Base-by-base conservation (phyloP, 331 rosid species). In the Phaseolus coccineus region DNA sequence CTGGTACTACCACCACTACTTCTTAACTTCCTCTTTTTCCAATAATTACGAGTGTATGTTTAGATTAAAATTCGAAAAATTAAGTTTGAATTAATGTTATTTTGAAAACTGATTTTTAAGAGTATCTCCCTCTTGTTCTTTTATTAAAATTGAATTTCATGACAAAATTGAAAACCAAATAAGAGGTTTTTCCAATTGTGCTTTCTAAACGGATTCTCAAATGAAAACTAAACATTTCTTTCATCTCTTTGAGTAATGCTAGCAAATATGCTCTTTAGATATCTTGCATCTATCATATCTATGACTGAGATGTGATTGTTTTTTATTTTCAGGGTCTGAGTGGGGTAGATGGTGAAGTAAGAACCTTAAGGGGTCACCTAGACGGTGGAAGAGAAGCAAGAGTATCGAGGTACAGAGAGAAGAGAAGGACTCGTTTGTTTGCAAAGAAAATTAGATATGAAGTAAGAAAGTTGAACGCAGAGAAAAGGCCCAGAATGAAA, bases 401-500 rank as follows among this genome's bases (percentile, higher is more conserved):
- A 80, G 98, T 93, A 1, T 93, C 88, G 0, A 90, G 98, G 74
- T 93, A 93, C 75, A 91, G 95, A 84, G 95, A 93, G 71, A 93
- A 93, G 84, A 81, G 97, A 76, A 87, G 95, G 70, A 89, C 92
- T 3, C 85, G 98, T 31, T 59, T 93, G 48, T 93, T 93, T 84
- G 89, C 97, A 30, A 93, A 93, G 88, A 93, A 90, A 69, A 91
- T 93, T 61, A 82, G 98, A 57, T 93, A 93, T 53, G 93, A 93
- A 81, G 98, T 93, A 3, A 87, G 98, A 81, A 93, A 93, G 69
- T 72, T 93, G 59, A 93, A 93, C 24, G 98, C 98, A 1, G 98
- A 93, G 80, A 93, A 90, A 76, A 88, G 98, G 85, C 98, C 98
- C 1, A 87, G 98, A 86, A 86, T 93, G 95, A 93, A 93, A 84